Base-by-base conservation (phyloP, 2,329 filamentous ascomycete genomes). In the Pseudocercospora fijiensis region DNA sequence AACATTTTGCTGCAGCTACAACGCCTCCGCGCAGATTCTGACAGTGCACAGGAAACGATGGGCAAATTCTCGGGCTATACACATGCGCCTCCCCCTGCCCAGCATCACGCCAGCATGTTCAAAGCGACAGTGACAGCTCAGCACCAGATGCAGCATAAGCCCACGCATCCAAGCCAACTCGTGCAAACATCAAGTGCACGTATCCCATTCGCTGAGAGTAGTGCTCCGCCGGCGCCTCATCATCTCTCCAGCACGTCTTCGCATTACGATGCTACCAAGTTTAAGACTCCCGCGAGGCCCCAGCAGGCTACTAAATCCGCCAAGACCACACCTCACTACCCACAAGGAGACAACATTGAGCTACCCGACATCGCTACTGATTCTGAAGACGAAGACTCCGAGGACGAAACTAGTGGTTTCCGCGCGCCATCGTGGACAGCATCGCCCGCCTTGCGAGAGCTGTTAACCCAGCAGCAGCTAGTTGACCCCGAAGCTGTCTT, bases 361-460 rank as follows among this genome's bases (percentile, higher is more conserved):
- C 86, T 99, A 2, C 94, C 95, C 0, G 95, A 99, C 70, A 98
- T 99, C 70, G 88, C 92, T 67, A 98, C 95, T 1, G 96, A 99
- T 75, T 92, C 92, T 28, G 93, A 96, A 72, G 91, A 96, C 64
- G 90, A 94, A 65, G 86, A 84, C 2, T 85, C 86, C 13, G 80
- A 80, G 6, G 80, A 80, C 37, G 67, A 67, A 24, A 71, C 69
- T 30, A 73, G 70, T 52, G 81, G 82, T 55, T 87, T 91, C 72
- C 81, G 79, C 60, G 85, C 91, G 16, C 90, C 92, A 2, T 86
- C 87, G 7, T 99, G 95, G 95, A 92, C 92, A 4, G 90, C 96
- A 73, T 91, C 91, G 2, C 93, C 94, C 10, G 89, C 91, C 67
- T 85, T 99, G 52, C 86, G 89, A 18, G 83, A 86, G 59, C 85